These are phyloP conservation scores for Diaporthe humulicola DNA, from an alignment of 2,329 filamentous ascomycete species.

Conservation along the genomic window DNA sequence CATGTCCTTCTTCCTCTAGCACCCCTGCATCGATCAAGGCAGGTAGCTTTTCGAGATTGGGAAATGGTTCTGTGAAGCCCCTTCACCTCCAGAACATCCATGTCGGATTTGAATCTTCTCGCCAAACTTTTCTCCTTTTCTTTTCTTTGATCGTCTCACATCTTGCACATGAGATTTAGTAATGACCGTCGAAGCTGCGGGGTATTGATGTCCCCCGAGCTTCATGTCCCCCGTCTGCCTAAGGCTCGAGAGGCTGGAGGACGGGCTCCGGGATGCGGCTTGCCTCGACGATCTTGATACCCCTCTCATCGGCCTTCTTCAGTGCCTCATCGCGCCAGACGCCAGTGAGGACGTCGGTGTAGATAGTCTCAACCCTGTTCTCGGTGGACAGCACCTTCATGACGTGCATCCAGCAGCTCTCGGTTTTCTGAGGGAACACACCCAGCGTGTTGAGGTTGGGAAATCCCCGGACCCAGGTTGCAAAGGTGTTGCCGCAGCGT, in stretches of 20 bases:
- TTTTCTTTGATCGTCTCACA: not conserved
- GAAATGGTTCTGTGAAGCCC: not conserved
- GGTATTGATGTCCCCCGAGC: not conserved
- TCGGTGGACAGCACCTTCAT: not conserved
- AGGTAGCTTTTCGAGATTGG: not conserved
- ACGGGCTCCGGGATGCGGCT: constrained; percentile 29
- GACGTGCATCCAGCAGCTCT: not conserved
- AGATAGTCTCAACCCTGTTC: constrained; percentile 35
- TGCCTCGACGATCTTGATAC: constrained; percentile 28
- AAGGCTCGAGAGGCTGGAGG: not conserved
- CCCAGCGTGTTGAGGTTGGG: constrained; percentile 34
- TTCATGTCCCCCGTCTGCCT: not conserved
- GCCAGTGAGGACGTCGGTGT: constrained; percentile 32
- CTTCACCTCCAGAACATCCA: not conserved
- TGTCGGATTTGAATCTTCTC: not conserved
- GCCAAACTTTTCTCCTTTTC: not conserved
- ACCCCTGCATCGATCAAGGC: not conserved
- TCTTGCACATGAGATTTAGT: not conserved
- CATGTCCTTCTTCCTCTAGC: not conserved
- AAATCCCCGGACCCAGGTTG: constrained; percentile 29
- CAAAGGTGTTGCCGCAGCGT: not conserved
- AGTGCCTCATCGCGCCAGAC: constrained; percentile 8
- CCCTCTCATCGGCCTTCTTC: not conserved
- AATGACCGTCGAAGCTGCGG: not conserved
- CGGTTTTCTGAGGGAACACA: not conserved